Conservation (phyloP, 768 basidiomycete species). For the Inosperma sp. region DNA sequence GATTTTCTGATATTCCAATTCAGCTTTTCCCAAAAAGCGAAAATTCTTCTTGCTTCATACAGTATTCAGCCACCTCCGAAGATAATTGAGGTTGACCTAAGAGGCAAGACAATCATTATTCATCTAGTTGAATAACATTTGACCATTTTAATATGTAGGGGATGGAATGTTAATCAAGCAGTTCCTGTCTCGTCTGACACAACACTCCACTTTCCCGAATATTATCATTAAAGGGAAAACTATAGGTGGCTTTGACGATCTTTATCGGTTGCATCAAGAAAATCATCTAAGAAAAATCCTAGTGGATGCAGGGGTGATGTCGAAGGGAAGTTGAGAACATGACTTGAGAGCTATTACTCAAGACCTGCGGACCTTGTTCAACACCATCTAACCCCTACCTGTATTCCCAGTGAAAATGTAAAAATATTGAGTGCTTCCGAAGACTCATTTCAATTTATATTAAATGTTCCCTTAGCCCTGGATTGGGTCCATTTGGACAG, state of each 20-base stretch:
- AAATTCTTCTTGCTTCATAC: slow-evolving; percentile 57
- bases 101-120: slow-evolving; percentile 39
- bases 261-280: slow-evolving; percentile 48
- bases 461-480: too few relatives aligned
- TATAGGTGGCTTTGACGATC: slow-evolving; percentile 62
- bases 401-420: too few relatives aligned
- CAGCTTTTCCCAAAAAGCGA: slow-evolving; percentile 59
- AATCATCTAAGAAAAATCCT: slow-evolving; percentile 42
- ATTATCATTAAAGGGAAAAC: slow-evolving; percentile 58
- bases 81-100: slow-evolving; percentile 70
- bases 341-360: too few relatives aligned
- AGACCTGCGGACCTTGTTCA: too few relatives aligned
- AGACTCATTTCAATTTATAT: too few relatives aligned
- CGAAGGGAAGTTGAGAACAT: slow-evolving; percentile 22
- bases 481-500: too few relatives aligned
- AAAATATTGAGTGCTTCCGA: too few relatives aligned
- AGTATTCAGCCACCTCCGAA: slow-evolving; percentile 59
- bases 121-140: neutral
- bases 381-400: too few relatives aligned
- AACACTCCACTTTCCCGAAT: slow-evolving; percentile 71
- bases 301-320: slow-evolving; percentile 42
- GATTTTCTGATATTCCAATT: slow-evolving; percentile 1
- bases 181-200: slow-evolving; percentile 61
- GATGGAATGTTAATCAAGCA: slow-evolving; percentile 62
- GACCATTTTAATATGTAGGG: slow-evolving; percentile 32